These are phyloP conservation scores for Colletotrichum acutatum DNA, from an alignment of 2,329 filamentous ascomycete genomes.

Conservation along the genomic window DNA sequence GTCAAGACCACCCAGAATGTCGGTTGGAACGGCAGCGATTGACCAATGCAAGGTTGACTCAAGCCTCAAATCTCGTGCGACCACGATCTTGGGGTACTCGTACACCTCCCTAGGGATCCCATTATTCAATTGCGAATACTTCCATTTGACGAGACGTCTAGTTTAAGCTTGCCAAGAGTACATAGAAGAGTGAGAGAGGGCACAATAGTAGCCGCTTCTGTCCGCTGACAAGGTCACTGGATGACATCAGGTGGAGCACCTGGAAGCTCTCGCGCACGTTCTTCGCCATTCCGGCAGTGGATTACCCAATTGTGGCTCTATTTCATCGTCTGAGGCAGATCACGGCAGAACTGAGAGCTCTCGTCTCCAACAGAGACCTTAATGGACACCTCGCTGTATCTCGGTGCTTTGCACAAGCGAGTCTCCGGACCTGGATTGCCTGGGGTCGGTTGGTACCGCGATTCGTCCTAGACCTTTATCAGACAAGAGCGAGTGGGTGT, in stretches of 20 bases:
- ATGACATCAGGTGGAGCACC: neutral
- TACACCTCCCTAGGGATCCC: too few species aligned
- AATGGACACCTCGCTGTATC: neutral
- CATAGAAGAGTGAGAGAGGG: neutral
- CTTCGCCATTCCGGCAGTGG: neutral
- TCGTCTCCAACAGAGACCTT: neutral
- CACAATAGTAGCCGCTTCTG: neutral
- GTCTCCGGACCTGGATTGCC: neutral
- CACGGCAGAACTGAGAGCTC: neutral
- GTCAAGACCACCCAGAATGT: neutral
- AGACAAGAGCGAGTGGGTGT: neutral
- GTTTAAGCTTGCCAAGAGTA: neutral
- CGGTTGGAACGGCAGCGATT: neutral
- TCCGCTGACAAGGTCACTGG: neutral
- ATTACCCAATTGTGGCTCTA: neutral
- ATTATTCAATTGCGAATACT: neutral
- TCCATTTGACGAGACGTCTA: neutral
- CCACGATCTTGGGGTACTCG: neutral
- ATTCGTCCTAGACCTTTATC: neutral
- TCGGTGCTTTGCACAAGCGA: constrained; percentile 2
- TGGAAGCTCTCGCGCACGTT: neutral
- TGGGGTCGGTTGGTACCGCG: neutral
- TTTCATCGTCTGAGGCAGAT: neutral
- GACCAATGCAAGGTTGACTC: neutral
- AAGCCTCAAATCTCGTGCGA: neutral